These are phyloP conservation scores for Jackrogersella minutella DNA, from an alignment of 495 filamentous ascomycete genomes.

Conservation along the genomic window DNA sequence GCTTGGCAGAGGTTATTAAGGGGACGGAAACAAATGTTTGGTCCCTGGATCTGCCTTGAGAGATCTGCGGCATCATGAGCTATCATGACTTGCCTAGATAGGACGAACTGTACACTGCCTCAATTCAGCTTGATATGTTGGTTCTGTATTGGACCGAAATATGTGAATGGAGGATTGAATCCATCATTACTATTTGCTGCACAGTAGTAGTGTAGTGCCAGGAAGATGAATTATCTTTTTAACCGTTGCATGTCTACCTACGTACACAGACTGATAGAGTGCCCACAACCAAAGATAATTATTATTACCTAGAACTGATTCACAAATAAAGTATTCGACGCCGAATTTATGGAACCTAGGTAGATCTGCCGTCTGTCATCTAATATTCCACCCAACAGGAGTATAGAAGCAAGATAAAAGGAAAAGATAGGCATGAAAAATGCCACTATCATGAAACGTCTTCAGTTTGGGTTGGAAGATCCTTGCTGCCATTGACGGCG, in stretches of 20 bases:
- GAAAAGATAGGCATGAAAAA: slow-evolving; percentile 17
- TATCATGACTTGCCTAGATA: slow-evolving; percentile 20
- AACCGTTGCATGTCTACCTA: too few species aligned
- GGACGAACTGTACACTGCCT: slow-evolving; percentile 11
- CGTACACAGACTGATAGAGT: too few species aligned
- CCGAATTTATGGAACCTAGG: neutral
- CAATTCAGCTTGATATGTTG: slow-evolving; percentile 4
- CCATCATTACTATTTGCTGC: too few species aligned
- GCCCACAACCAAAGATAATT: neutral
- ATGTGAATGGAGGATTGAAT: neutral
- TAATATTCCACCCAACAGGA: neutral
- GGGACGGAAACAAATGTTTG: slow-evolving; percentile 16
- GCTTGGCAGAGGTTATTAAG: slow-evolving; percentile 29
- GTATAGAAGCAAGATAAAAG: slow-evolving; percentile 6
- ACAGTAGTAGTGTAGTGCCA: too few species aligned
- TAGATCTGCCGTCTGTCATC: slow-evolving; percentile 7
- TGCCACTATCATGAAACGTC: slow-evolving; percentile 24
- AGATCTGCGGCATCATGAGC: slow-evolving; percentile 5
- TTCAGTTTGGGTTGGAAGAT: slow-evolving; percentile 13
- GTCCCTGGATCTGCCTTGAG: neutral
- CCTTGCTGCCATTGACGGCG: slow-evolving; percentile 12
- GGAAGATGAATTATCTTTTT: neutral
- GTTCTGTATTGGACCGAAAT: neutral
- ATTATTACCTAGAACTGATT: neutral
- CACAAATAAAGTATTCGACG: neutral